These are phyloP conservation scores for Eimeria acervulina DNA, from an alignment of 169 alveolate genomes.

Conservation along the genomic window DNA sequence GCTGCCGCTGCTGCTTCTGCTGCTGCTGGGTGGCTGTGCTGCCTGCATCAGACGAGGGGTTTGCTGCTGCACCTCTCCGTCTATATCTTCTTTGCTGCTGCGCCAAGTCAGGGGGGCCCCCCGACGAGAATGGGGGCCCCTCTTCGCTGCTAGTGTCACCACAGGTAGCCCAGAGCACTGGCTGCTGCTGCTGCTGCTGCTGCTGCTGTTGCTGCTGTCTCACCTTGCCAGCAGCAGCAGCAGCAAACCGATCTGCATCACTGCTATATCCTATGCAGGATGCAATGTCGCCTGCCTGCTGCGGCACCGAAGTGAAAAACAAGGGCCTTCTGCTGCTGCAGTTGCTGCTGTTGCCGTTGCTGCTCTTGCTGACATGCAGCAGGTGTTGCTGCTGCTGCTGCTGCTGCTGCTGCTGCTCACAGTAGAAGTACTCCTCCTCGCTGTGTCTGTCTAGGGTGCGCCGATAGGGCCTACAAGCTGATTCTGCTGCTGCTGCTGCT, in stretches of 20 bases:
- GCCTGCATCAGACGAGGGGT: not conserved
- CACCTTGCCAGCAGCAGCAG: slow-evolving; percentile 20
- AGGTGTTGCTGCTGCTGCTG: not conserved
- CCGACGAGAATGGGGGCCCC: not conserved
- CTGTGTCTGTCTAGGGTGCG: not conserved
- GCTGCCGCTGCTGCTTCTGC: not conserved
- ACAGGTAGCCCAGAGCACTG: not conserved
- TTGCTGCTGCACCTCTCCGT: not conserved
- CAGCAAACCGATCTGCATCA: not conserved
- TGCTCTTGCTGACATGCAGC: not conserved
- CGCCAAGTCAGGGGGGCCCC: slow-evolving; percentile 13
- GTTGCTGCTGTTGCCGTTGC: slow-evolving; percentile 13
- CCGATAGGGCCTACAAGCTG: not conserved
- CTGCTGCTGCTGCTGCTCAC: not conserved
- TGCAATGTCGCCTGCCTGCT: not conserved
- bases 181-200: slow-evolving; percentile 41
- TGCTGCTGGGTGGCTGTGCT: not conserved
- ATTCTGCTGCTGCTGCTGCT: not conserved
- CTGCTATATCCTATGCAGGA: not conserved
- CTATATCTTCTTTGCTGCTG: no score
- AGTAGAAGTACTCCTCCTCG: not conserved
- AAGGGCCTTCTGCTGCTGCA: not conserved
- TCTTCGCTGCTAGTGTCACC: not conserved
- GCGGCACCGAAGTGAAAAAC: not conserved
- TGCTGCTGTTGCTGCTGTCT: slow-evolving; percentile 8